Percentiles rank a stretch among this genome's conserved stretches.
phyloP scores from a whole-genome alignment of 495 filamentous ascomycete genomes.

The Penicillium herquei region DNA sequence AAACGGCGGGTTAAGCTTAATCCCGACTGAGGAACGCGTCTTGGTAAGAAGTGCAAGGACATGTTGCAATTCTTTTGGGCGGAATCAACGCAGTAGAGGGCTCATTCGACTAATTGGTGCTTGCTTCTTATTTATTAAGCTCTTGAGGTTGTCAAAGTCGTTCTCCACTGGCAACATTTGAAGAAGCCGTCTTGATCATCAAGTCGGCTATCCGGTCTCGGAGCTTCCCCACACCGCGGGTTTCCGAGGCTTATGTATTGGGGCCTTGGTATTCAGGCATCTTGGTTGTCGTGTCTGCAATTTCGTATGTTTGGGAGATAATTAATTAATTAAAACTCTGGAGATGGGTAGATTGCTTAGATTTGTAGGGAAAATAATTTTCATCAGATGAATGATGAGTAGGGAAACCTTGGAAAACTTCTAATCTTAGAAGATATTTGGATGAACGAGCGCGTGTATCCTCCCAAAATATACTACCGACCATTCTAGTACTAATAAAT shows the following conservation, averaged over 20 bases:
- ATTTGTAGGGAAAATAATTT: no score
- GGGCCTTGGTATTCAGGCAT: background rate
- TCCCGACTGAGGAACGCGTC: slow-evolving; percentile 14
- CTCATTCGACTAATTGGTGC: background rate
- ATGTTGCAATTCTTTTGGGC: slow-evolving; percentile 6
- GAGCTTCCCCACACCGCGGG: slow-evolving; percentile 6
- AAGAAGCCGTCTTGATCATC: background rate
- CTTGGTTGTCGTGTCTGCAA: no score
- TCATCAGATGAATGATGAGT: no score
- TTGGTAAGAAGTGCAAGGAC: slow-evolving; percentile 17
- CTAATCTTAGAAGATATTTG: no score
- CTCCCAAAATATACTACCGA: no score
- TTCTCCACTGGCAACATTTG: no score
- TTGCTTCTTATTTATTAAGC: background rate
- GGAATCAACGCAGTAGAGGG: background rate
- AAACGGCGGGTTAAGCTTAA: slow-evolving; percentile 28
- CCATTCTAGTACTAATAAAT: no score
- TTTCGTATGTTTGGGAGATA: no score
- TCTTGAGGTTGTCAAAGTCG: background rate
- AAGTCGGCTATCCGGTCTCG: slow-evolving; percentile 9
- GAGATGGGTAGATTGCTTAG: no score
- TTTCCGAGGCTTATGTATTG: background rate
- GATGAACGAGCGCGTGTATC: no score
- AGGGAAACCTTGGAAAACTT: no score
- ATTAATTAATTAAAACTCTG: no score